Evolutionary conservation across 2,329 filamentous ascomycete genomes (phyloP), one percentile per base, ranked within the genome.

Genomic region (Epichloe hybrida): DNA sequence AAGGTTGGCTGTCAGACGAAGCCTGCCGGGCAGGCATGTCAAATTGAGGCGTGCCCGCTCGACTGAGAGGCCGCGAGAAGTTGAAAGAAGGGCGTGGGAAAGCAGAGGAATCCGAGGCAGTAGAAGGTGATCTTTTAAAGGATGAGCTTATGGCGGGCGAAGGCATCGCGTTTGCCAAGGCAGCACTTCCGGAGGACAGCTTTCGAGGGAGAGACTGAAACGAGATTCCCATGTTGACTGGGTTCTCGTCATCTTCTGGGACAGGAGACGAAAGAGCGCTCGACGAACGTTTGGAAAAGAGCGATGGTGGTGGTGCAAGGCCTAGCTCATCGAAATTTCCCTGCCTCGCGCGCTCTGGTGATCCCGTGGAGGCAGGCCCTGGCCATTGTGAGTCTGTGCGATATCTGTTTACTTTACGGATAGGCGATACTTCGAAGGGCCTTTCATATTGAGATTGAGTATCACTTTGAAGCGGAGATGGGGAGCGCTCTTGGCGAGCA

Each of bases 21-120:
- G 78, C 72, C 61, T 85, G 80, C 37, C 81, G 72, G 9, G 74
- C 72, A 46, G 81, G 80, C 42, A 69, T 65, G n/a, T 84, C 79
- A 57, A 75, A 69, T 43, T 61, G 69, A 15, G 79, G 79, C 12
- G 77, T 81, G 54, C 80, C 81, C 53, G 81, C 78, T 62, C 84
- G 77, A 65, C 91, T 96, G 54, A 95, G 69, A 0, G 93, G 93
- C 42, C 93, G 79, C 0, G 93, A 97, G 65, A 97, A 97, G 67
- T 98, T 97, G 69, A 94, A 91, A 0, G 86, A 81, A 1, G 88
- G 86, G 15, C 84, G 79, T 12, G 83, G 80, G 37, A 89, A 62
- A 9, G 76, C 75, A 2, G 89, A 95, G 48, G 80, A 79, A 54
- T 95, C 88, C 1, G 91, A 97, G 54, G 82, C 83, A 38, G 88